Evolutionary conservation across 345 rosid genomes (phyloP).

Genomic region (Eucalyptus guilfoylei): DNA sequence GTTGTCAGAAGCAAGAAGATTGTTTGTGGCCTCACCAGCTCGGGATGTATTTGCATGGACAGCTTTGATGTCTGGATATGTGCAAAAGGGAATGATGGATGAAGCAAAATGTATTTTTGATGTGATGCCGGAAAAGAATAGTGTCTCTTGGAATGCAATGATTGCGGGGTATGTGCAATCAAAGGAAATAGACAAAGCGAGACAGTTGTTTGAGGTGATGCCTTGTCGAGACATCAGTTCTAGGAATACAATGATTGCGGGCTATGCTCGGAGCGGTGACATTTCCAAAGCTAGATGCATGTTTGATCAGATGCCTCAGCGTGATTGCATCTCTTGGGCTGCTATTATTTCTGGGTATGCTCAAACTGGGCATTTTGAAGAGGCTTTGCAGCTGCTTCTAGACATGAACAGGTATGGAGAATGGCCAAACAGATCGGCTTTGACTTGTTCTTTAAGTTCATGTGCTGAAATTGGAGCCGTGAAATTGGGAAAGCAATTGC

Average conservation of each 20-base stretch:
- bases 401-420: conserved; percentile 3
- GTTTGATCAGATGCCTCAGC: conserved; percentile 8
- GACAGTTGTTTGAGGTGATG: conserved; percentile 16
- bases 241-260: conserved; percentile 20
- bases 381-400: conserved; percentile 5
- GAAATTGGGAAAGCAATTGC: conserved; percentile 12
- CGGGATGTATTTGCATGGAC: conserved; percentile 11
- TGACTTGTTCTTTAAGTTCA: conserved; percentile 9
- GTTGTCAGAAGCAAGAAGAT: neutral
- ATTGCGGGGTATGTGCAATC: conserved; percentile 2
- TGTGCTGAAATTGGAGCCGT: conserved; percentile 11
- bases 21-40: neutral
- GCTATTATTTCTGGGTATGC: conserved; percentile 18
- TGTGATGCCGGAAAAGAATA: conserved; percentile 1
- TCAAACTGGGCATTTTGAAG: conserved; percentile 15
- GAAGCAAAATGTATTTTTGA: neutral
- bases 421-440: neutral
- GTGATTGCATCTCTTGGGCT: conserved; percentile 21
- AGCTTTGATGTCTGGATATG: conserved; percentile 3
- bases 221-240: conserved; percentile 8
- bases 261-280: conserved; percentile 10
- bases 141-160: conserved; percentile 10
- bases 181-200: neutral
- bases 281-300: conserved; percentile 4
- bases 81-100: conserved; percentile 6